Base-by-base conservation (phyloP, 2,329 filamentous ascomycete species). In the Metarhizium album region DNA sequence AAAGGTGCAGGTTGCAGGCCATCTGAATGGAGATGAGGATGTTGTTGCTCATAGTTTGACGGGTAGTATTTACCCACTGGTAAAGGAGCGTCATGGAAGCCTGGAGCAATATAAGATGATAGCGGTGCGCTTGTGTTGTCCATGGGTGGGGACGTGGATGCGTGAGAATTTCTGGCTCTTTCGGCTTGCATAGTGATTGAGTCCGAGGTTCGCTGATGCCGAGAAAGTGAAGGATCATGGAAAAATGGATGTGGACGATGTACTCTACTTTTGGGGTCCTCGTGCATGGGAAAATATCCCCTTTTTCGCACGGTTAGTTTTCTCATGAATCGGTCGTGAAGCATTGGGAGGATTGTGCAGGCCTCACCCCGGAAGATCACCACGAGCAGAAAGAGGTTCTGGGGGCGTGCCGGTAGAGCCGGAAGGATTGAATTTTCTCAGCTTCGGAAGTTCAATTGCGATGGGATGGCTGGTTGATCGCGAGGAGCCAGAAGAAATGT, bases 61-160 rank as follows among this genome's bases (percentile, higher is more conserved):
- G 80, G 80, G 52, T 83, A 81, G 58, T 83, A 83, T 64, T 82
- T 83, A 23, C 80, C 80, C 64, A 80, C 69, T 0, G 79, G 76
- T 31, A 80, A 64, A 3, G 70, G 64, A 35, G 64, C 70, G 37
- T 72, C 71, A 47, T 74, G 70, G 37, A 73, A 66, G 2, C 75
- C 75, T 24, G 70, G 71, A 6, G 76, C 74, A 31, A 74, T 67
- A 53, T 78, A 79, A 1, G 75, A 76, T 8, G 75, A 65, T 35
- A 78, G 69, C 6, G 74, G 73, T 6, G 71, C 72, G 56, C 67
- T 69, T 29, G 67, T 54, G 9, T 59, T 58, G 42, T 55, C 47
- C 46, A 58, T 53, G 53, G 55, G 20, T 53, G 55, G 42, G 52
- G 57, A 42, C 53, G 51, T 13, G 59, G 56, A 27, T 60, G 58